A percentile compares a stretch with the other conserved stretches of the same genome.
phyloP scores from a whole-genome alignment of 2,329 filamentous ascomycete species.

The Sarocladiaceae sp. region DNA sequence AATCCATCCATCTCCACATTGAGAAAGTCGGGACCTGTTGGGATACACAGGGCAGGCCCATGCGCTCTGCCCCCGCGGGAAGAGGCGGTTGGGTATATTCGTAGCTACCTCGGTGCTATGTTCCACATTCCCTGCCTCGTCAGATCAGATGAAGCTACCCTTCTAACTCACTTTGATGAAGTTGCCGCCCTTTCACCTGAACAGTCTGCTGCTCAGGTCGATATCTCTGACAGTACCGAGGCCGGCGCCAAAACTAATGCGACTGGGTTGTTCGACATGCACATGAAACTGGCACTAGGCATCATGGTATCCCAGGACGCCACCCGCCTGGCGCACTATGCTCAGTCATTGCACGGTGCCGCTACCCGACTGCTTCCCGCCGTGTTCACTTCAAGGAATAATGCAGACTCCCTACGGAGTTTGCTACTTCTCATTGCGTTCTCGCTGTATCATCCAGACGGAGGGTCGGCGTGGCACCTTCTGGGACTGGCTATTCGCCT shows the following conservation, averaged over 20 bases:
- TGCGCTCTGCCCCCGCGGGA: background rate
- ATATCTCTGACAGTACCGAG: no score
- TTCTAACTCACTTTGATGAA: background rate
- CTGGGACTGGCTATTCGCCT: background rate
- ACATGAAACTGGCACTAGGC: background rate
- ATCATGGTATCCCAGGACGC: background rate
- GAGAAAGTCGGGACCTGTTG: background rate
- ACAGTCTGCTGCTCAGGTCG: background rate
- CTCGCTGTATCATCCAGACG: background rate
- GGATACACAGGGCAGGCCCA: background rate
- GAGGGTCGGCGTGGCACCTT: background rate
- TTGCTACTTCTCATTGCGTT: background rate
- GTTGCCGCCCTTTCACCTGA: background rate
- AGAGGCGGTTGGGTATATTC: background rate
- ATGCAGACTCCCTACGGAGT: background rate
- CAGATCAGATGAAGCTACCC: background rate
- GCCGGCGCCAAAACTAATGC: background rate
- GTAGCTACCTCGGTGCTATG: background rate
- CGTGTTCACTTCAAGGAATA: background rate
- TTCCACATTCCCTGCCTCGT: background rate
- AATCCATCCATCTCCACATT: background rate
- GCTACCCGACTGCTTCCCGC: background rate
- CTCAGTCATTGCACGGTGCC: background rate
- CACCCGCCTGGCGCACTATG: background rate
- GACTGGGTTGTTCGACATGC: background rate